These are phyloP conservation scores for Vigna angularis DNA, from an alignment of 306 rosid genomes.

Conservation along the genomic window DNA sequence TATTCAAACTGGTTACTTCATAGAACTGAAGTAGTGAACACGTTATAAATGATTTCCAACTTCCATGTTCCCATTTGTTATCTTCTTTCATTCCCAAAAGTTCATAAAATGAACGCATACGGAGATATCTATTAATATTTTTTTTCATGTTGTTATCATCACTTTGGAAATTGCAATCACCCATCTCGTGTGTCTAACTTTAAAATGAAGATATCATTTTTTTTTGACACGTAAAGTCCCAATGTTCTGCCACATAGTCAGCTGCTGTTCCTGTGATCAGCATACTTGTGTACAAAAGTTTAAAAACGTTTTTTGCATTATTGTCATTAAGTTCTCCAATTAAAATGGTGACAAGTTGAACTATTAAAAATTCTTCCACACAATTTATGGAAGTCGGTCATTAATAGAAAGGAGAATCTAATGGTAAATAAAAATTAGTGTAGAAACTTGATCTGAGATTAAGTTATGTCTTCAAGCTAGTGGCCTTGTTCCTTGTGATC, in stretches of 20 bases:
- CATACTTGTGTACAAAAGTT: neutral
- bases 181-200: neutral
- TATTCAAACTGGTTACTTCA: constrained; percentile 9
- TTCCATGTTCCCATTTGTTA: constrained; percentile 9
- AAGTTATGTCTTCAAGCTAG: neutral
- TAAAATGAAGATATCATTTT: constrained; percentile 6
- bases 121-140: neutral
- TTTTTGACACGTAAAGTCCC: neutral
- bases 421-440: neutral
- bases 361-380: neutral
- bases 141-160: neutral
- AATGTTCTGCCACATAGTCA: neutral
- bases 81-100: neutral
- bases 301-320: neutral
- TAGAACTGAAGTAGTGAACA: constrained; percentile 20
- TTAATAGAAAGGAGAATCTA: neutral
- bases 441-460: neutral
- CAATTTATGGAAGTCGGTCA: neutral
- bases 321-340: neutral
- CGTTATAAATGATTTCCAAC: constrained; percentile 5
- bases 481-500: neutral
- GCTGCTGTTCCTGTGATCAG: neutral
- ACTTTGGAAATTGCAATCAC: neutral
- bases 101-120: neutral
- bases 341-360: neutral